phyloP scores from a whole-genome alignment of 2,329 filamentous ascomycete species.

The Teratosphaeriaceae sp. region DNA sequence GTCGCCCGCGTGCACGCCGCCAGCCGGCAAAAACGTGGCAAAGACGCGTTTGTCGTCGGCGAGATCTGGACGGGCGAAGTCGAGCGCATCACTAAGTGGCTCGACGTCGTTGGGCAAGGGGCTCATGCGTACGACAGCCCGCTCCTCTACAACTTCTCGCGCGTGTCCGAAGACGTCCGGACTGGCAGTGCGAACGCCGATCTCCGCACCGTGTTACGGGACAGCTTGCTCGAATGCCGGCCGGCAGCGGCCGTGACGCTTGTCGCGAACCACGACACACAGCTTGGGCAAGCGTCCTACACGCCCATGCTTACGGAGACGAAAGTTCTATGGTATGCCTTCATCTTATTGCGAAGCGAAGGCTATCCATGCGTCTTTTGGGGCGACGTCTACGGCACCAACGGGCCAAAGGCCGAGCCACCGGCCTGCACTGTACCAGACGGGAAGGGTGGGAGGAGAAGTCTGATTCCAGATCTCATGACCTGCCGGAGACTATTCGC shows the following conservation, averaged over 20 bases:
- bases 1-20: slow-evolving; percentile 49
- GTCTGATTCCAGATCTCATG: slow-evolving; percentile 49
- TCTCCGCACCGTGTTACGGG: slow-evolving; percentile 40
- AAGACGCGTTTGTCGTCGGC: slow-evolving; percentile 58
- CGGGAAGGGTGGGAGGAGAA: slow-evolving; percentile 37
- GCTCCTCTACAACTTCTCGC: slow-evolving; percentile 60
- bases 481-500: slow-evolving; percentile 60
- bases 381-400: slow-evolving; percentile 61
- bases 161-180: slow-evolving; percentile 44
- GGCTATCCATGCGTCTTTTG: slow-evolving; percentile 65
- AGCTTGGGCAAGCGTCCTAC: slow-evolving; percentile 56
- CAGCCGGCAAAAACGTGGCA: slow-evolving; percentile 28
- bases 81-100: slow-evolving; percentile 49
- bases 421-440: slow-evolving; percentile 32
- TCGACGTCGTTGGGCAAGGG: slow-evolving; percentile 44
- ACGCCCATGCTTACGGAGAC: slow-evolving; percentile 59
- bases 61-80: slow-evolving; percentile 62
- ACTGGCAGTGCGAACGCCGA: slow-evolving; percentile 46
- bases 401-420: slow-evolving; percentile 43
- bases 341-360: slow-evolving; percentile 59
- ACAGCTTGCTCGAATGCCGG: slow-evolving; percentile 14
- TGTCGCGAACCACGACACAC: slow-evolving; percentile 67
- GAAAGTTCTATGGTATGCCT: slow-evolving; percentile 63
- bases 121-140: slow-evolving; percentile 62
- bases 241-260: slow-evolving; percentile 45